Evolutionary conservation across 306 rosid species (phyloP), one percentile per base, ranked within the genome.

Genomic region (Begonia peltatifolia): DNA sequence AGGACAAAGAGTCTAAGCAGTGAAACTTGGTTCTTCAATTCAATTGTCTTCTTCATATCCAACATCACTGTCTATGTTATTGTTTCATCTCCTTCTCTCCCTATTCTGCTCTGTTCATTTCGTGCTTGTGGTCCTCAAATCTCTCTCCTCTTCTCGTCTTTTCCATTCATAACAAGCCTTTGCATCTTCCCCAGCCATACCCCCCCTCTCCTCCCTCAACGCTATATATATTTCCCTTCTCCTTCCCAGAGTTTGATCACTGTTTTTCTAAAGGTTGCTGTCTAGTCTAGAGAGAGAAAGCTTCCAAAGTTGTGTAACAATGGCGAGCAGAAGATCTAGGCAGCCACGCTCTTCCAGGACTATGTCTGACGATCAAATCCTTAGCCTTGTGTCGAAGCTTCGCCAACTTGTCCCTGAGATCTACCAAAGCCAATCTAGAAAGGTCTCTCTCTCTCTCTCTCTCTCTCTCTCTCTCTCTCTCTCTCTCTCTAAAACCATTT

Each of bases 321-420:
- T 87, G 96, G 80, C 96, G 59, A 74, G 87, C 79, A 51, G 94
- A 81, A 83, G 94, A 71, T 87, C 96, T 5, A 80, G 94, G 83
- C 88, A 76, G 44, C 75, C 80, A 47, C 62, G 77, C 14, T 56
- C 84, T 55, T 62, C 90, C 14, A 66, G 84, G 52, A 83, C 80
- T 71, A 30, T 30, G 6, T 73, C 83, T 5, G 96, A 87, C 76
- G 94, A 87, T 62, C 96, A 87, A 79, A 87, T 83, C 76, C 82
- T 87, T 50, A 90, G 81, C 13, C 96, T 83, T 51, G 81, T 87
- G 63, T 76, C 96, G 20, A 87, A 87, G 79, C 64, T 87, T 74
- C 96, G 96, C 54, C 90, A 78, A 65, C 90, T 83, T 54, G 94
- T 87, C 64, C 96, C 96, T 61, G 96, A 87, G 81, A 83, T 83